Evolutionary conservation across 2,329 filamentous ascomycete genomes (phyloP), one percentile per base, ranked within the genome.

Genomic region (Cercospora citrullina): DNA sequence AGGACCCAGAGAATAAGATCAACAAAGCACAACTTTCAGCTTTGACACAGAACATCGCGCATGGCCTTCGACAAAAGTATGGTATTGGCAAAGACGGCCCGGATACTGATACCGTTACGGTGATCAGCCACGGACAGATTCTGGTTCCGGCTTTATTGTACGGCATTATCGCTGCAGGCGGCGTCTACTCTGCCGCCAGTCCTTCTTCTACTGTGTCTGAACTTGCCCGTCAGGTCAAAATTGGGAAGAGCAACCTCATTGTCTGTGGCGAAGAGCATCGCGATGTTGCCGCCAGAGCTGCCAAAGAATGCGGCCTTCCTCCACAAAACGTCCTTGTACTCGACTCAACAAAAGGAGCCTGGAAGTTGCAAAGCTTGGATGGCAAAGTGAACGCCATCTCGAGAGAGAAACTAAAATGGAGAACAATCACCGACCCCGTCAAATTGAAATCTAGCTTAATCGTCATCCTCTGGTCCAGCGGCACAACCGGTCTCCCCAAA

Each of bases 121-220:
- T 84, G 18, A 83, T 89, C 30, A 86, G 85, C 0, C 83, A 84
- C 0, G 87, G 87, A 1, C 85, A 89, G 71, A 83, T 83, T 57
- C 79, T 87, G 5, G 79, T 89, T 0, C 83, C 86, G 0, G 80
- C 83, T 12, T 71, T 87, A 1, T 86, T 87, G 73, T 89, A 82
- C 70, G 85, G 83, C 14, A 83, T 87, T 63, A 80, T 89, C 57
- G 87, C 85, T 3, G 86, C 87, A 2, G 87, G 84, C 0, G 87
- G 86, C 18, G 82, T 89, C 28, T 89, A 87, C 72, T 86, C 85
- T 6, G 84, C 85, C 5, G 85, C 85, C 0, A 85, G 82, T 58
- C 80, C 85, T 0, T 80, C 82, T 0, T 83, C 81, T 5, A 87
- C 86, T 0, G 78, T 81, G 0, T 72, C 78, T 2, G 87, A 89